Evolutionary conservation across 805 yeast genomes (phyloP), one percentile per base, ranked within the genome.

Genomic region (Sugiyamaella americana): DNA sequence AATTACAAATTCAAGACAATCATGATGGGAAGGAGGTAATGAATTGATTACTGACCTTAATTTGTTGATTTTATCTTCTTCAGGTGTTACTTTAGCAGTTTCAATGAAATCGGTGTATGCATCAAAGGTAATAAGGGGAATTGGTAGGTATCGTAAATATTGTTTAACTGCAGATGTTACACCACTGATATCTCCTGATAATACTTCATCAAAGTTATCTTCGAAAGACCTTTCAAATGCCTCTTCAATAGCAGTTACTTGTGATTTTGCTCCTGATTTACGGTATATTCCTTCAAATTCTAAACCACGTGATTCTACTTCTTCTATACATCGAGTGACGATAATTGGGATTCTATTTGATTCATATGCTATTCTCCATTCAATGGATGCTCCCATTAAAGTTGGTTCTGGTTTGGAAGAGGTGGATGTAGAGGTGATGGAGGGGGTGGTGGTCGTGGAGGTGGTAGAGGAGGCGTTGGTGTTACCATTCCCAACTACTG

Each of bases 281-380:
- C 98, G 73, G 67, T 93, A 93, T 30, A 93, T 75, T 5, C 98
- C 98, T 64, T 89, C 98, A 51, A 73, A 68, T 35, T 74, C 79
- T 54, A 89, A 64, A 10, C 95, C 96, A 48, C 87, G 71, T 4
- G 61, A 60, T 66, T 91, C 96, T 44, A 93, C 87, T 56, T 83
- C 93, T 20, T 71, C 69, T 4, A 88, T 66, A 65, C 96, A 87
- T 48, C 78, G 71, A 10, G 81, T 69, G 8, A 93, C 74, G 23
- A 93, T 75, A 53, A 77, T 65, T 10, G 98, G 98, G 8, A 87
- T 73, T 8, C 61, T 53, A 24, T 75, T 69, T 13, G 74, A 72
- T 59, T 91, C 98, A 54, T 65, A 71, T 13, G 68, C 66, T 11
- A 85, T 74, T 44, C 95, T 71, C 46, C 74, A 71, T 49, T 80